Evolutionary conservation across 768 basidiomycete species (phyloP).

Genomic region (Scleroderma bovista): DNA sequence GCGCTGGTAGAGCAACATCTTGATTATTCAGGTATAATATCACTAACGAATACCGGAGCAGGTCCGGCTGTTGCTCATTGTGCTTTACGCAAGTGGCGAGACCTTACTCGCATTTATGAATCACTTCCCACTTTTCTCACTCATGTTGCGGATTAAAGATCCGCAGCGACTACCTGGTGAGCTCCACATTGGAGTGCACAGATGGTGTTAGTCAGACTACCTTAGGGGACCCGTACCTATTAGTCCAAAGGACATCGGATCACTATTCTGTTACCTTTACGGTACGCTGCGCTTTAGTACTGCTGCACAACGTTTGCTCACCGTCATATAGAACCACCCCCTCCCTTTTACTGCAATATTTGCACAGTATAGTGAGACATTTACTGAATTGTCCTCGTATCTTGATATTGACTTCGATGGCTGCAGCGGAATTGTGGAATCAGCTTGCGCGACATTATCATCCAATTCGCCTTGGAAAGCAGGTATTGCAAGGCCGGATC

Average conservation of each 20-base stretch:
- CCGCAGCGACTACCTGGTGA: constrained; percentile 76
- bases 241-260: constrained; percentile 20
- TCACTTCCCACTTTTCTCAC: constrained; percentile 85
- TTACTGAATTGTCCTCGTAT: background rate
- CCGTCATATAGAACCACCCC: constrained; percentile 43
- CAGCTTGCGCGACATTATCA: constrained; percentile 52
- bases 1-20: constrained; percentile 41
- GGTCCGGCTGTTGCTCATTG: constrained; percentile 50
- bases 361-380: constrained; percentile 46
- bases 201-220: background rate
- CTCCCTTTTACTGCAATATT: constrained; percentile 48
- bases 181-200: constrained; percentile 1
- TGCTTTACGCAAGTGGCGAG: constrained; percentile 58
- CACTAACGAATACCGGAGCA: constrained; percentile 17
- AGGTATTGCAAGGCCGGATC: constrained; percentile 43
- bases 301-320: background rate
- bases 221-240: constrained; percentile 24
- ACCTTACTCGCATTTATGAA: constrained; percentile 76
- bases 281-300: constrained; percentile 6
- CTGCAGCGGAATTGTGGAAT: constrained; percentile 43
- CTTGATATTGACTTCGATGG: constrained; percentile 2
- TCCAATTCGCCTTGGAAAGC: constrained; percentile 47
- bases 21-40: background rate
- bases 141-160: constrained; percentile 82
- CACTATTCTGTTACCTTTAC: constrained; percentile 16